These are phyloP conservation scores for Monosporascus sp. DNA, from an alignment of 2,329 filamentous ascomycete species.

Conservation along the genomic window DNA sequence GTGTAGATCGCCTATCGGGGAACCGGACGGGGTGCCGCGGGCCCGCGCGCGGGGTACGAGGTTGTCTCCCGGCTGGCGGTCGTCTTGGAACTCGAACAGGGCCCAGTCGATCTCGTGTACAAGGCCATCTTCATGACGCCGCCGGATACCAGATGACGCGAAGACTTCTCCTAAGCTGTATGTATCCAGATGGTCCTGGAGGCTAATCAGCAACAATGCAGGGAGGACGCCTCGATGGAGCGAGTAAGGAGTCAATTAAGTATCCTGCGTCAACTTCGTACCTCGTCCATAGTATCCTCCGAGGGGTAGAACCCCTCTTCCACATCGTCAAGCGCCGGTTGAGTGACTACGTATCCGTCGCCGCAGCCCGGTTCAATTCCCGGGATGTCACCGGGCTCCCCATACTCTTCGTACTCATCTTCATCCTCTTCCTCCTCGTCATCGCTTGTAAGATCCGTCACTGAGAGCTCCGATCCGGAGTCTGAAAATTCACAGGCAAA, in stretches of 20 bases:
- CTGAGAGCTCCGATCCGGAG: conserved; percentile 40
- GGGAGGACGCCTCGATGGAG: no score
- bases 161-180: conserved; percentile 79
- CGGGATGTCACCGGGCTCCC: conserved; percentile 68
- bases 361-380: conserved; percentile 71
- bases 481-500: conserved; percentile 58
- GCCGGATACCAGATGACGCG: conserved; percentile 82
- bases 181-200: conserved; percentile 68
- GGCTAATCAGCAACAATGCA: conserved; percentile 38
- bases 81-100: conserved; percentile 71
- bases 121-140: conserved; percentile 64
- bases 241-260: not conserved
- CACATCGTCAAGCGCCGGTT: conserved; percentile 85
- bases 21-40: conserved; percentile 25
- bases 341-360: conserved; percentile 76
- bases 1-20: conserved; percentile 31
- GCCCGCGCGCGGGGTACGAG: conserved; percentile 45
- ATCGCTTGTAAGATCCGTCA: conserved; percentile 43
- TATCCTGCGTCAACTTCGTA: conserved; percentile 7
- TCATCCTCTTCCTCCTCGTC: conserved; percentile 45
- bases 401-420: conserved; percentile 50
- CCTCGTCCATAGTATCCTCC: conserved; percentile 61
- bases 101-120: conserved; percentile 96
- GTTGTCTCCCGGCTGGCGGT: conserved; percentile 68
- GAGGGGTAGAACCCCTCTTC: conserved; percentile 76